These are phyloP conservation scores for Cladosporium sp. DNA, from an alignment of 2,329 filamentous ascomycete genomes.

Conservation along the genomic window DNA sequence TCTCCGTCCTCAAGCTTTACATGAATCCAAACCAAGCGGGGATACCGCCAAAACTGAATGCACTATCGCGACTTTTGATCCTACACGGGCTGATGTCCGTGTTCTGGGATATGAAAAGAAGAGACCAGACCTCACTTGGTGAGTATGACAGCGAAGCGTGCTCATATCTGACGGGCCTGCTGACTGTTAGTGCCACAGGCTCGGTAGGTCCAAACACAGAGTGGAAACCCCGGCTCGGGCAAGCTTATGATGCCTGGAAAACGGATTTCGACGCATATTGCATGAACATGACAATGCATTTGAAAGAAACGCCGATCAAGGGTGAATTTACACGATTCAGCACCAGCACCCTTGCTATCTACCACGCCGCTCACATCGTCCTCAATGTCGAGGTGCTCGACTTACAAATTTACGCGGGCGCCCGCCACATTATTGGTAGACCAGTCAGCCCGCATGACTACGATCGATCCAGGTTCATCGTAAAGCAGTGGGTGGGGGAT, in stretches of 20 bases:
- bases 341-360: slow-evolving; percentile 52
- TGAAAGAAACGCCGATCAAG: slow-evolving; percentile 29
- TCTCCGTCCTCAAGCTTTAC: slow-evolving; percentile 54
- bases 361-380: slow-evolving; percentile 55
- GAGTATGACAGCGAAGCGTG: slow-evolving; percentile 21
- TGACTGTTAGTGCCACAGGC: slow-evolving; percentile 1
- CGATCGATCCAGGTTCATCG: slow-evolving; percentile 45
- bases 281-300: slow-evolving; percentile 33
- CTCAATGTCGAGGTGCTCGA: slow-evolving; percentile 58
- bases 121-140: slow-evolving; percentile 59
- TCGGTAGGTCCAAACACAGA: slow-evolving; percentile 26
- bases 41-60: slow-evolving; percentile 43
- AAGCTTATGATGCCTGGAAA: slow-evolving; percentile 57
- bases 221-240: slow-evolving; percentile 50
- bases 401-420: slow-evolving; percentile 59
- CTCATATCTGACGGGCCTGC: not conserved
- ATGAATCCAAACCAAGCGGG: slow-evolving; percentile 42
- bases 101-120: slow-evolving; percentile 57
- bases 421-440: slow-evolving; percentile 55
- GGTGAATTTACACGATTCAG: slow-evolving; percentile 46
- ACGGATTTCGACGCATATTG: slow-evolving; percentile 54
- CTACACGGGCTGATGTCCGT: slow-evolving; percentile 62
- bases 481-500: slow-evolving; percentile 48
- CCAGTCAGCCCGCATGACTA: slow-evolving; percentile 50
- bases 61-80: slow-evolving; percentile 50